Conservation (phyloP, 768 basidiomycete species). For the Lentinula edodes region DNA sequence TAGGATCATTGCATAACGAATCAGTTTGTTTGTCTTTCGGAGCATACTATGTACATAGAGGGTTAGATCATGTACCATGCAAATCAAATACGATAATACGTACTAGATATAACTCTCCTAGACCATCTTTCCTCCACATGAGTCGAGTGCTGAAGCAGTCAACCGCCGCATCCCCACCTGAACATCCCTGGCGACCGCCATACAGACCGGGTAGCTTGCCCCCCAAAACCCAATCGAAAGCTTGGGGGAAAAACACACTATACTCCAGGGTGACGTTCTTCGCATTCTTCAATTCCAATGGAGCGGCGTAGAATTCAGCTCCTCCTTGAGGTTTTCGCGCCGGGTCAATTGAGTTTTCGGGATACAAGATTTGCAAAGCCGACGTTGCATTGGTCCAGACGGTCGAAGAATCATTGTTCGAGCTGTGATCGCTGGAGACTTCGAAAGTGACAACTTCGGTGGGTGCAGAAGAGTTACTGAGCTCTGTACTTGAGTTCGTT, state of each 20-base stretch:
- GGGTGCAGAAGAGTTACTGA: conserved; percentile 10
- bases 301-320: conserved; percentile 57
- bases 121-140: conserved; percentile 72
- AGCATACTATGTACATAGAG: conserved; percentile 49
- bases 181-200: conserved; percentile 60
- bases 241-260: conserved; percentile 68
- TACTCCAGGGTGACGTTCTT: conserved; percentile 56
- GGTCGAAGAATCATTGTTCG: not conserved
- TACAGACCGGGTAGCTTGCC: conserved; percentile 86
- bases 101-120: conserved; percentile 74
- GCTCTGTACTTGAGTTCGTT: conserved; percentile 21
- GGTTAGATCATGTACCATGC: not conserved
- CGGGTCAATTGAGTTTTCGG: conserved; percentile 66
- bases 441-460: conserved; percentile 1
- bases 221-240: conserved; percentile 74
- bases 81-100: conserved; percentile 15
- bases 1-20: conserved; percentile 50
- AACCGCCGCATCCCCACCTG: conserved; percentile 66
- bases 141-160: conserved; percentile 80
- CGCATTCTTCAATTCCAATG: conserved; percentile 37
- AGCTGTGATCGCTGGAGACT: conserved; percentile 5
- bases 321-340: conserved; percentile 64
- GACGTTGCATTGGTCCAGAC: conserved; percentile 15
- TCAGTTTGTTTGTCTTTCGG: conserved; percentile 64
- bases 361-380: conserved; percentile 62